These are phyloP conservation scores for Hibiscus trionum DNA, from an alignment of 345 rosid species.

Conservation along the genomic window DNA sequence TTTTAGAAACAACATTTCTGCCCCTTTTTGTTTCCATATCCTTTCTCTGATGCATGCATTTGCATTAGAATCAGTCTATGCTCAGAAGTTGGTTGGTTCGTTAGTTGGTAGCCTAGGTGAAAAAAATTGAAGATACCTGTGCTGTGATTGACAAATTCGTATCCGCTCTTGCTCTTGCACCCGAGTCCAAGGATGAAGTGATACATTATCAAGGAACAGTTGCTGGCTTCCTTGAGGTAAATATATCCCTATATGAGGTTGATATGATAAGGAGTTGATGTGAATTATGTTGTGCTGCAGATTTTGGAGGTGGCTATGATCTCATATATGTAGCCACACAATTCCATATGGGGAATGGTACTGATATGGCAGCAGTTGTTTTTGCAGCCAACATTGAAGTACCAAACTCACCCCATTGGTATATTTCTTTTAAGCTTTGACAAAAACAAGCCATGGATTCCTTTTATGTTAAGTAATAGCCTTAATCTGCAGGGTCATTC, in stretches of 20 bases:
- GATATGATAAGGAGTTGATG: too few relatives aligned
- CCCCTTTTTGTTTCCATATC: background rate
- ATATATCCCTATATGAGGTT: too few relatives aligned
- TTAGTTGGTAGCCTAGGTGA: too few relatives aligned
- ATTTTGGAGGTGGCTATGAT: too few relatives aligned
- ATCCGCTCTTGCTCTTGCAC: too few relatives aligned
- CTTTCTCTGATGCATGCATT: background rate
- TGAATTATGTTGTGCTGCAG: background rate
- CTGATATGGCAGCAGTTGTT: constrained; percentile 12
- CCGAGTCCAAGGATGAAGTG: background rate
- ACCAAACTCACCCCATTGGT: background rate
- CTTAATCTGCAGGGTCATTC: constrained; percentile 6
- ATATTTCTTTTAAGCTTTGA: background rate
- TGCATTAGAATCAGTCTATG: constrained; percentile 18
- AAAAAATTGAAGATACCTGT: too few relatives aligned
- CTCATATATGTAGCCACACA: background rate
- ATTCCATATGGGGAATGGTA: background rate
- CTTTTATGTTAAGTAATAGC: background rate
- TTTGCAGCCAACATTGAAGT: constrained; percentile 1
- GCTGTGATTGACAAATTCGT: too few relatives aligned
- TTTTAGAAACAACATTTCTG: constrained; percentile 16
- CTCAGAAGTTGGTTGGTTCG: background rate
- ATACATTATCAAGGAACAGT: too few relatives aligned
- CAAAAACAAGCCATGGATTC: background rate
- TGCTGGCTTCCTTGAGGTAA: too few relatives aligned